Percentiles rank a stretch among this genome's conserved stretches.
phyloP scores from a whole-genome alignment of 2,329 filamentous ascomycete genomes.

The Arthroderma sp. region DNA sequence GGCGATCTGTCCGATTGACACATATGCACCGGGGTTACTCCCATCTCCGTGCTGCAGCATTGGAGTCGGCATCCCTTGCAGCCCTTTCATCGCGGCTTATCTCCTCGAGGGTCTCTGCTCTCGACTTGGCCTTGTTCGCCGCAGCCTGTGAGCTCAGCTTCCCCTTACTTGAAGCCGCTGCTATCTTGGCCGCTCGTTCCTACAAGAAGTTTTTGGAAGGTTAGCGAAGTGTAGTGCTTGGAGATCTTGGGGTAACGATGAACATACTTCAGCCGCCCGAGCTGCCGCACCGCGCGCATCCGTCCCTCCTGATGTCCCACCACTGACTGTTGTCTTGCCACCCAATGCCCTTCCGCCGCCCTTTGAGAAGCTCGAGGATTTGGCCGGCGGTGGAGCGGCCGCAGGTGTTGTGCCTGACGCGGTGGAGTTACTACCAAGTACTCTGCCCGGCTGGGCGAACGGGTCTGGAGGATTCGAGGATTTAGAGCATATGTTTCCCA shows the following conservation, averaged over 20 bases:
- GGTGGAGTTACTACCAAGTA: conserved; percentile 46
- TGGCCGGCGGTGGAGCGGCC: conserved; percentile 23
- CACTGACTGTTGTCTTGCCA: conserved; percentile 20
- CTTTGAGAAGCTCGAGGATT: conserved; percentile 14
- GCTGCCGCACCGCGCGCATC: conserved; percentile 64
- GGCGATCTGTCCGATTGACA: too few relatives aligned
- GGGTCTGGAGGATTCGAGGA: conserved; percentile 44
- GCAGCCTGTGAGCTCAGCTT: conserved; percentile 59
- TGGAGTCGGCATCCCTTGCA: conserved; percentile 54
- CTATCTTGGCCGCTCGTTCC: conserved; percentile 52
- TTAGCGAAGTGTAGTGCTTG: too few relatives aligned
- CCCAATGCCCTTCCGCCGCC: conserved; percentile 53
- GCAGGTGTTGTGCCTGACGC: conserved; percentile 25
- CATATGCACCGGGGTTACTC: conserved; percentile 28
- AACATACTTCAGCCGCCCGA: conserved; percentile 67
- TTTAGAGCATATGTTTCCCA: conserved; percentile 84
- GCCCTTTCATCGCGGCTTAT: conserved; percentile 53
- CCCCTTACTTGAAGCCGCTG: conserved; percentile 37
- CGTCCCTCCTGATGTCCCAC: conserved; percentile 16
- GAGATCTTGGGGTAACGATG: neutral
- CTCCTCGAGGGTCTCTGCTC: conserved; percentile 52
- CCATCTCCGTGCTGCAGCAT: conserved; percentile 43
- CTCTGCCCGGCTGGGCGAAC: conserved; percentile 60
- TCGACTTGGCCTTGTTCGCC: conserved; percentile 62
- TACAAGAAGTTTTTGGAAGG: conserved; percentile 19